Conservation (phyloP, 306 rosid genomes). For the Prunus davidiana region DNA sequence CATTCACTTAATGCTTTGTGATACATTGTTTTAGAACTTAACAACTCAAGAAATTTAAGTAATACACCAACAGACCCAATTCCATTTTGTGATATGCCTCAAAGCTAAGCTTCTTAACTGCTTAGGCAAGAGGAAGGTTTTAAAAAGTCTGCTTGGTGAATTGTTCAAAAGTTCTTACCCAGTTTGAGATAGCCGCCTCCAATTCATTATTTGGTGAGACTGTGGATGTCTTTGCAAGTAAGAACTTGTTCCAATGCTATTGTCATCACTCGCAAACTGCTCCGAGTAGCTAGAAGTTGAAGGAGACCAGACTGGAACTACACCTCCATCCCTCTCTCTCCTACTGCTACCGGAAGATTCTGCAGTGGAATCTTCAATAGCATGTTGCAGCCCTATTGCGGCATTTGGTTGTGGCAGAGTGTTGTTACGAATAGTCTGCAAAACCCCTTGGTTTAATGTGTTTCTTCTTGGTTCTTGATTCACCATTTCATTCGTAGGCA, state of each 20-base stretch:
- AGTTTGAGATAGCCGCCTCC: slow-evolving; percentile 84
- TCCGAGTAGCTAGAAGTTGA: slow-evolving; percentile 59
- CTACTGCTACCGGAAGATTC: slow-evolving; percentile 72
- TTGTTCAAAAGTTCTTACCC: slow-evolving; percentile 57
- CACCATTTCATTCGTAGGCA: slow-evolving; percentile 53
- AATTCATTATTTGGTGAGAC: slow-evolving; percentile 79
- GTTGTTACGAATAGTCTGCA: slow-evolving; percentile 33
- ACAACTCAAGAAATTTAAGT: background rate
- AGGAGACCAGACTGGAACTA: slow-evolving; percentile 92
- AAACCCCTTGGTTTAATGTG: slow-evolving; percentile 27
- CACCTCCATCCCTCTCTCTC: slow-evolving; percentile 85
- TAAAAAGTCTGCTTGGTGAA: background rate
- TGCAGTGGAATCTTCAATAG: slow-evolving; percentile 62
- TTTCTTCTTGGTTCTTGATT: slow-evolving; percentile 50
- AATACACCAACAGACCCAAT: background rate
- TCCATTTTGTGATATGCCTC: background rate
- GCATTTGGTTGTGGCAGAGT: slow-evolving; percentile 27
- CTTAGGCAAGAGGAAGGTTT: slow-evolving; percentile 10
- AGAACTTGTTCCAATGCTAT: slow-evolving; percentile 55
- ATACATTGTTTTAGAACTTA: background rate
- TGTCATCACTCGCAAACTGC: slow-evolving; percentile 77
- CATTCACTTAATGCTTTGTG: slow-evolving; percentile 2
- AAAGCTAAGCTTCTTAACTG: background rate
- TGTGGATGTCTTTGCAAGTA: slow-evolving; percentile 87
- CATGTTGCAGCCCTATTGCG: slow-evolving; percentile 27